Base-by-base conservation (phyloP, 1,284 basidiomycete species). In the Ustilago sp. region DNA sequence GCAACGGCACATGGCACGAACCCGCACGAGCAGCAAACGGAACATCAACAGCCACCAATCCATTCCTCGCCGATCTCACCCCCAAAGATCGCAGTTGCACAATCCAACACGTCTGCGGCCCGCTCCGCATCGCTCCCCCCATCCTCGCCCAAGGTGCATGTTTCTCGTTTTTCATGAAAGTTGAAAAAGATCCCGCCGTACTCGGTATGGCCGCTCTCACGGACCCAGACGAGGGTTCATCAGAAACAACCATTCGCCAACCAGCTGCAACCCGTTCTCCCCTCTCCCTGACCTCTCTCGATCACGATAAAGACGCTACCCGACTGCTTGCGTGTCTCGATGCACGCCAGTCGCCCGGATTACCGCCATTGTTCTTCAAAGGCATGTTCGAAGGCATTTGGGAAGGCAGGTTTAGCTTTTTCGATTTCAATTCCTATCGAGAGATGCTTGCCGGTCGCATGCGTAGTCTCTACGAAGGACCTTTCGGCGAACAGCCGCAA, bases 381-480 rank as follows among this genome's bases (percentile, higher is more conserved):
- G 88, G 88, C 17, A 84, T 84, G 34, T 87, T 88, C 50, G 77
- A 86, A 8, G 89, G 89, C 0, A 86, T 86, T 23, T 90, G 89
- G 89, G 89, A 90, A 67, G 89, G 89, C 1, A 86, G 87, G 11
- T 90, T 90, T 72, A 82, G 85, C 59, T 90, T 89, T 74, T 88
- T 89, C 76, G 89, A 90, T 67, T 90, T 89, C 73, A 89, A 89
- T 68, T 87, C 87, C 31, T 90, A 89, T 62, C 86, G 88, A 35
- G 86, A 88, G 57, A 87, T 89, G 81, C 80, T 89, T 2, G 86
- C 83, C 2, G 89, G 88, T 0, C 80, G 88, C 54, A 86, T 88
- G 83, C 66, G 85, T 17, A 86, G 87, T 23, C 79, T 89, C 32
- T 88, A 88, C 74, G 87, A 88, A 53, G 89, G 89, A 0, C 86